Base-by-base conservation (phyloP, 192 early-diverging fungal species). In the Coemansia pectinata region DNA sequence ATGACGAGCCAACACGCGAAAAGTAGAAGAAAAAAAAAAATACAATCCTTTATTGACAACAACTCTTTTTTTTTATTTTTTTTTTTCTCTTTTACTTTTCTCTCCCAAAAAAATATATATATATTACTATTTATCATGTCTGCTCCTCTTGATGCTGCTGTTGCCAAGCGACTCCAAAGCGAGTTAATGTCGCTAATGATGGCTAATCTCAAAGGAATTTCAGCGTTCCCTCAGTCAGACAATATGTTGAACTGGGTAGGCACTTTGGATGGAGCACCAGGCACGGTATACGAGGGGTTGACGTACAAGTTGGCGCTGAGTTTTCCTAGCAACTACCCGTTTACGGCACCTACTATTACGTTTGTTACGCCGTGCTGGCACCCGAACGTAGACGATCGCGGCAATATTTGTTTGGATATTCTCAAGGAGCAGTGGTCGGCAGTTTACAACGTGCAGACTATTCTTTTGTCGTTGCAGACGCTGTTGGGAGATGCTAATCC, bases 381-480 rank as follows among this genome's bases (percentile, higher is more conserved):
- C 72, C 97, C 97, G 31, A 99, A 94, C 73, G 94, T 97, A 1
- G 95, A 98, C 74, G 86, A 89, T 19, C 85, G 91, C 71, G 97
- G 97, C 36, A 89, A 92, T 34, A 94, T 99, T 14, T 99, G 97
- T 74, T 91, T 99, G 65, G 94, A 93, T 34, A 99, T 99, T 63
- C 79, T 99, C 8, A 89, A 87, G 52, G 97, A 99, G 59, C 87
- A 95, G 63, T 99, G 97, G 97, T 87, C 90, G 38, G 95, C 97
- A 8, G 89, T 99, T 11, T 95, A 99, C 79, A 99, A 95, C 11
- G 96, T 99, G 40, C 95, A 98, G 83, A 95, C 95, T 7, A 98
- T 99, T 72, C 78, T 98, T 34, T 65, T 99, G 39, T 91, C 90
- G 31, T 92, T 99, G 31, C 95, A 97, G 62, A 93, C 92, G 41